phyloP scores from a whole-genome alignment of 768 basidiomycete species.

The Tylopilus sp. region DNA sequence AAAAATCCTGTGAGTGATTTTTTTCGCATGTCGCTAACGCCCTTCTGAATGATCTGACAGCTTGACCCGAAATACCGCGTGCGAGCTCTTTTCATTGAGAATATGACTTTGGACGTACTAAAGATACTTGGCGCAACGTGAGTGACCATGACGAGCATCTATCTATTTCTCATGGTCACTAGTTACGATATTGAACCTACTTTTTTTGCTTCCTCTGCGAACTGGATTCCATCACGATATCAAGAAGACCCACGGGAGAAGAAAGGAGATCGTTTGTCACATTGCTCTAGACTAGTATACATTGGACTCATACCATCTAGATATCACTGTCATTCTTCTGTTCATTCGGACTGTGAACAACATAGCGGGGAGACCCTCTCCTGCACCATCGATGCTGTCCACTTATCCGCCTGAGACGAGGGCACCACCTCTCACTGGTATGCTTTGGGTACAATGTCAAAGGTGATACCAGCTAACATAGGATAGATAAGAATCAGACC shows the following conservation, averaged over 20 bases:
- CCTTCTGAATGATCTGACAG: slow-evolving; percentile 12
- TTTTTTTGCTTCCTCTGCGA: slow-evolving; percentile 42
- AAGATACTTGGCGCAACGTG: slow-evolving; percentile 38
- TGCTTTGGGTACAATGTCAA: neutral
- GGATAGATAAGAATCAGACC: slow-evolving; percentile 17
- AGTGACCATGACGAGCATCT: neutral
- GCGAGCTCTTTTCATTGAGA: slow-evolving; percentile 37
- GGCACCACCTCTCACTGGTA: slow-evolving; percentile 16
- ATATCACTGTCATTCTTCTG: slow-evolving; percentile 42
- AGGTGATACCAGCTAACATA: neutral
- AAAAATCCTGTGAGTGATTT: slow-evolving; percentile 20
- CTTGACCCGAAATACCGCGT: slow-evolving; percentile 24
- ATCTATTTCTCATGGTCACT: neutral
- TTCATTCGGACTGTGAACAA: slow-evolving; percentile 40
- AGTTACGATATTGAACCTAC: slow-evolving; percentile 43
- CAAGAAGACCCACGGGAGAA: slow-evolving; percentile 31
- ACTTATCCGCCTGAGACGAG: slow-evolving; percentile 1
- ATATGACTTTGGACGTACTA: slow-evolving; percentile 31
- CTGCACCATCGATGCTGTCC: slow-evolving; percentile 17
- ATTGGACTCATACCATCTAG: slow-evolving; percentile 19
- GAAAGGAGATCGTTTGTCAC: slow-evolving; percentile 37
- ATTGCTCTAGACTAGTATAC: neutral
- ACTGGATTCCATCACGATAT: slow-evolving; percentile 42
- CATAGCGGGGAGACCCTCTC: slow-evolving; percentile 5
- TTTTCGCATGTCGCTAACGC: neutral